Base-by-base conservation (phyloP, 1,284 basidiomycete species). In the Boletus mariae region DNA sequence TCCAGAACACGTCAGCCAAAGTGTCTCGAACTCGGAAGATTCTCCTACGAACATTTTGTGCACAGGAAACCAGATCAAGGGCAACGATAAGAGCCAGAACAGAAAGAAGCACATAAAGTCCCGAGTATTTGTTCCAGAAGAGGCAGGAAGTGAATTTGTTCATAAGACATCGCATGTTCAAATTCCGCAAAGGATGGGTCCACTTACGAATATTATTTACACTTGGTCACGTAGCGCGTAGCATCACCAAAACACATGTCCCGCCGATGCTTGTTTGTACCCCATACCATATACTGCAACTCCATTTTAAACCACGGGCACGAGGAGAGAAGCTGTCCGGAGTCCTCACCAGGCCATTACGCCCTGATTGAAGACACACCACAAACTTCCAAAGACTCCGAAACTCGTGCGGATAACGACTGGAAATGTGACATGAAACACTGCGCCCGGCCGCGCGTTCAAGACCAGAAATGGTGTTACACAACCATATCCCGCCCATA, bases 21-120 rank as follows among this genome's bases (percentile, higher is more conserved):
- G 38, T 29, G 26, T 53, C 45, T 55, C 37, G 46, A 51, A 46
- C 41, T 37, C 34, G 59, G 61, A 55, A 51, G 47, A 46, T 62
- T 54, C 52, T 54, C 57, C 59, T 37, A 70, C 79, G 54, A 61
- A 84, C 83, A 93, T 85, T 67, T 87, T 81, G 73, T 92, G 87
- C 42, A 92, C 83, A 4, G 87, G 87, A 54, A 91, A 85, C 83
- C 83, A 90, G 57, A 92, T 87, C 26, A 85, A 82, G 4, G 90
- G 87, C 11, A 94, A 75, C 32, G 84, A 88, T 51, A 92, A 77
- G 41, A 92, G 72, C 83, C 89, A 92, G 75, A 93, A 95, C 57
- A 95, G 74, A 76, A 94, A 86, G 79, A 94, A 95, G 58, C 83
- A 83, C 70, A 93, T 72, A 61, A 89, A 87, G 66, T 88, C 84